These are phyloP conservation scores for Microbotryum intermedium DNA, from an alignment of 1,284 basidiomycete genomes.

Conservation along the genomic window DNA sequence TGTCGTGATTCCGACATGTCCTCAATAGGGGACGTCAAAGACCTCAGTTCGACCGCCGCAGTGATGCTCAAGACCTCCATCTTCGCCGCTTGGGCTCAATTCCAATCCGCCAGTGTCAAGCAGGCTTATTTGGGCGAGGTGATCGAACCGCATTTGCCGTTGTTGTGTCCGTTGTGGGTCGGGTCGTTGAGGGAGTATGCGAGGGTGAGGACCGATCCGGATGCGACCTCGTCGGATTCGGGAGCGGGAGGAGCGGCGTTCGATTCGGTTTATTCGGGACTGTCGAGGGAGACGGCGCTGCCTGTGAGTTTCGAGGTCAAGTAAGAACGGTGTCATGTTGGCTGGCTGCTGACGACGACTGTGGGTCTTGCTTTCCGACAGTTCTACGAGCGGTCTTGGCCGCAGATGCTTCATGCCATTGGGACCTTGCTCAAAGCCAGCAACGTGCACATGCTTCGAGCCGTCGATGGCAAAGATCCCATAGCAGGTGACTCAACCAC, in stretches of 20 bases:
- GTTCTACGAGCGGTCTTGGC: slow-evolving; percentile 82
- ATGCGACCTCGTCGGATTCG: slow-evolving; percentile 57
- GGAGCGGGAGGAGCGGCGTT: slow-evolving; percentile 41
- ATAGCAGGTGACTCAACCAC: slow-evolving; percentile 11
- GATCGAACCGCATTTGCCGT: slow-evolving; percentile 67
- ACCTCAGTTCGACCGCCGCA: slow-evolving; percentile 85
- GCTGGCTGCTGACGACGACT: neutral
- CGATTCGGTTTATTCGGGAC: slow-evolving; percentile 72
- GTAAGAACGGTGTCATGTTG: slow-evolving; percentile 5
- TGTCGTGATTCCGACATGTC: slow-evolving; percentile 77
- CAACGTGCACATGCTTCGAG: slow-evolving; percentile 61
- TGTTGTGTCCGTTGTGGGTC: slow-evolving; percentile 78
- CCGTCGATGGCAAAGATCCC: slow-evolving; percentile 67
- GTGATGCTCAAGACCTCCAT: slow-evolving; percentile 92
- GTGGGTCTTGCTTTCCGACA: slow-evolving; percentile 38
- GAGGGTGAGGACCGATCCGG: slow-evolving; percentile 77
- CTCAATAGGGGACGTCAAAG: slow-evolving; percentile 74
- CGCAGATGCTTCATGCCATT: slow-evolving; percentile 76
- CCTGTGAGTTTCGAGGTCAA: slow-evolving; percentile 52
- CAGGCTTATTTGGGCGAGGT: slow-evolving; percentile 74
- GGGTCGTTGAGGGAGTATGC: slow-evolving; percentile 85
- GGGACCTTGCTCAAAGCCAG: slow-evolving; percentile 65
- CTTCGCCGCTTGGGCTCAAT: slow-evolving; percentile 89
- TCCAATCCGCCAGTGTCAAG: slow-evolving; percentile 67
- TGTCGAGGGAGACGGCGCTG: slow-evolving; percentile 80